phyloP scores from a whole-genome alignment of 1,139 yeast species.

The Hyphopichia burtonii region DNA sequence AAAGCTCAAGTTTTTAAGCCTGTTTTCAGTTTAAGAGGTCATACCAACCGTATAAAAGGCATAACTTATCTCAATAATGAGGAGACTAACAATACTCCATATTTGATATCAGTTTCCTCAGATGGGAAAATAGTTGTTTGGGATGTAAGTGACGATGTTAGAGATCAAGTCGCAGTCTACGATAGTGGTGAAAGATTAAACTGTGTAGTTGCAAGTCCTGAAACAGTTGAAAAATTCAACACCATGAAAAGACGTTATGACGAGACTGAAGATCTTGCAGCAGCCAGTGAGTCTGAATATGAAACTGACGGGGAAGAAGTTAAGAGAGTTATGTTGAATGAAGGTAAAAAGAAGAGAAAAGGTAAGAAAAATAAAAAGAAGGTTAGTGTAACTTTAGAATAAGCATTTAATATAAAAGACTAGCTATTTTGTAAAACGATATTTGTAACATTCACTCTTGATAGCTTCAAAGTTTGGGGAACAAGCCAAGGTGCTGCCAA shows the following conservation, averaged over 20 bases:
- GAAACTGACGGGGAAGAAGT: conserved; percentile 61
- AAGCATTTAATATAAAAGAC: conserved; percentile 10
- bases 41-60: conserved; percentile 82
- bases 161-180: conserved; percentile 86
- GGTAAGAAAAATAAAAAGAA: conserved; percentile 34
- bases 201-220: conserved; percentile 79
- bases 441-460: no score
- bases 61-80: conserved; percentile 52
- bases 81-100: conserved; percentile 38
- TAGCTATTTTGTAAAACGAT: no score
- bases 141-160: conserved; percentile 53
- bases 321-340: conserved; percentile 43
- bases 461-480: no score
- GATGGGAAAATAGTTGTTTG: conserved; percentile 93
- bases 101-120: conserved; percentile 79
- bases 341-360: conserved; percentile 42
- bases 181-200: conserved; percentile 91
- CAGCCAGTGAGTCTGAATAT: conserved; percentile 61
- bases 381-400: conserved; percentile 58
- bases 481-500: no score
- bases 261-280: conserved; percentile 29
- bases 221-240: conserved; percentile 68
- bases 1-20: conserved; percentile 40
- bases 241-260: conserved; percentile 68
- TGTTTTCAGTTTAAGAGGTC: conserved; percentile 67